These are phyloP conservation scores for Chimonanthus praecox DNA, from an alignment of 164 flowering plant species.

Conservation along the genomic window DNA sequence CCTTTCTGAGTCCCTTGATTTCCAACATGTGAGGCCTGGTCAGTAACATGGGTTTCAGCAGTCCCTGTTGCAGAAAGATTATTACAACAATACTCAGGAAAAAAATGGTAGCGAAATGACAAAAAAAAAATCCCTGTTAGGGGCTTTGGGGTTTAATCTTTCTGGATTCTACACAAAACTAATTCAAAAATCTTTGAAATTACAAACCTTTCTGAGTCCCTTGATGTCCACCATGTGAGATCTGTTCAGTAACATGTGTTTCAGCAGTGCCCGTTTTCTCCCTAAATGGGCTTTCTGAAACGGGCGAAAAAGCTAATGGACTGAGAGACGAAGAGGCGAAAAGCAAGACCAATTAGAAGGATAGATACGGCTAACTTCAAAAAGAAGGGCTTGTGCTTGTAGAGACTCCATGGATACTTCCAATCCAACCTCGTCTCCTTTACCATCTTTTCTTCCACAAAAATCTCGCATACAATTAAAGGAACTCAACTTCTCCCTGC, in stretches of 20 bases:
- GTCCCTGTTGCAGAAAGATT: not conserved
- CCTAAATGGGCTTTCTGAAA: constrained; percentile 1
- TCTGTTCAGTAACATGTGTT: not conserved
- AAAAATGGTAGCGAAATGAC: no score
- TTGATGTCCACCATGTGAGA: not conserved
- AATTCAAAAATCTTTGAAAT: not conserved
- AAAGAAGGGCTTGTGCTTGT: constrained; percentile 33
- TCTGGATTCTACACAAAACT: no score
- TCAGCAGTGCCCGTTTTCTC: not conserved
- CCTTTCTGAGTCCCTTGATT: not conserved
- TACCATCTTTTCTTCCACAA: constrained; percentile 20
- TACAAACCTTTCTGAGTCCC: constrained; percentile 7
- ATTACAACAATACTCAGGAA: no score
- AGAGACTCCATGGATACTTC: constrained; percentile 20
- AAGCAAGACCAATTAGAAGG: constrained; percentile 51
- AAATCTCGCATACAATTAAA: not conserved
- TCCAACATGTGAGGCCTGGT: no score
- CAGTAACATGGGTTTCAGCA: not conserved
- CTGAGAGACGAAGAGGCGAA: constrained; percentile 48
- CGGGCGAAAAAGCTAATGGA: constrained; percentile 24
- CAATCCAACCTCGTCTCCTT: constrained; percentile 29
- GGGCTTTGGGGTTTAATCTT: no score
- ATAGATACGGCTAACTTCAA: constrained; percentile 44
- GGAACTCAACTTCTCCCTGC: not conserved
- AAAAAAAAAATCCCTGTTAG: no score